phyloP scores from a whole-genome alignment of 371 early-diverging fungal genomes.

The Syncephalastrum sp. region DNA sequence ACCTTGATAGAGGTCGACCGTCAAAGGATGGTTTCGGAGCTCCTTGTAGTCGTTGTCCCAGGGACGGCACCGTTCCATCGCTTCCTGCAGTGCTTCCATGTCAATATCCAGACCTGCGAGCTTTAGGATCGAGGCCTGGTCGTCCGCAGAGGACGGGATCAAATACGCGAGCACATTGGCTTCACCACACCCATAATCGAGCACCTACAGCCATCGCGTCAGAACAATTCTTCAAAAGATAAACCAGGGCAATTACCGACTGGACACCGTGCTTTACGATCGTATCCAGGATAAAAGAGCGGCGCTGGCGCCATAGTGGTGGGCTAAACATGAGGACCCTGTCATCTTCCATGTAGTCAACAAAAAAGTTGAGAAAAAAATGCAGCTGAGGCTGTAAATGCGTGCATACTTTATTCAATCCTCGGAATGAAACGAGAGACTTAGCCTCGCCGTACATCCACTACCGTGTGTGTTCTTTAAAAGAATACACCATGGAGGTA shows the following conservation, averaged over 20 bases:
- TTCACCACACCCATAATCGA: conserved; percentile 82
- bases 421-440: too few species aligned
- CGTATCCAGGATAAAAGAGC: conserved; percentile 45
- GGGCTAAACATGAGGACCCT: conserved; percentile 41
- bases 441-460: too few species aligned
- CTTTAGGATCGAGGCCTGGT: conserved; percentile 33
- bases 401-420: too few species aligned
- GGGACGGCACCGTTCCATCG: conserved; percentile 53
- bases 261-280: conserved; percentile 39
- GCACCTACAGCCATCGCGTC: conserved; percentile 35
- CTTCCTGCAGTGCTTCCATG: conserved; percentile 36
- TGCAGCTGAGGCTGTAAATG: too few species aligned
- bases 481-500: too few species aligned
- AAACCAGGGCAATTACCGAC: conserved; percentile 24
- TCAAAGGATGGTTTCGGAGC: conserved; percentile 47
- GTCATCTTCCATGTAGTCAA: conserved; percentile 17
- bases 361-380: neutral
- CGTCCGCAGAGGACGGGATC: conserved; percentile 35
- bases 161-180: conserved; percentile 61
- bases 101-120: conserved; percentile 66
- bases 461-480: too few species aligned
- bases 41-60: conserved; percentile 45
- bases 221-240: neutral
- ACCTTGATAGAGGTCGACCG: conserved; percentile 59
- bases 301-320: conserved; percentile 69